phyloP scores from a whole-genome alignment of 768 basidiomycete species.

The Lactifluus rugatus region DNA sequence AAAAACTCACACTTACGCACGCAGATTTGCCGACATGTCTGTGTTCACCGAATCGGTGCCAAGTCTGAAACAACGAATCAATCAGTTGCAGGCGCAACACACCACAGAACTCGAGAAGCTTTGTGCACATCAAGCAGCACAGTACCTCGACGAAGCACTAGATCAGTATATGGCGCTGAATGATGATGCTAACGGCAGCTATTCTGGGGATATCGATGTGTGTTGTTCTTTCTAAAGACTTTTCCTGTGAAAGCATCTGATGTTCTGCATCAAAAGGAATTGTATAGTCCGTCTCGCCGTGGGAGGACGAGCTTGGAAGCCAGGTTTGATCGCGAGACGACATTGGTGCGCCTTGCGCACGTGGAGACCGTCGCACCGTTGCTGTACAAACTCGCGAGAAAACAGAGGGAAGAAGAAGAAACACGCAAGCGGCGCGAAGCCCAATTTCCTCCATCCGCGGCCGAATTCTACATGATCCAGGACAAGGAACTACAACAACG shows the following conservation, averaged over 20 bases:
- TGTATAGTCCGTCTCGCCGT: constrained; percentile 1
- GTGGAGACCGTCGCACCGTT: constrained; percentile 8
- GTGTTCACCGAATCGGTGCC: constrained; percentile 23
- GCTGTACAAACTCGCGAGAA: neutral
- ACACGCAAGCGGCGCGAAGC: constrained; percentile 13
- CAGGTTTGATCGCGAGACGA: constrained; percentile 9
- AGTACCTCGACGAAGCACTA: constrained; percentile 28
- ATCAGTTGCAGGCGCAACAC: constrained; percentile 26
- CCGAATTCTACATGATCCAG: constrained; percentile 9
- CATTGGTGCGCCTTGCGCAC: constrained; percentile 9
- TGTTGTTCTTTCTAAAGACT: neutral
- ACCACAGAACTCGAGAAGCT: constrained; percentile 26
- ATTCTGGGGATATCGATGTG: constrained; percentile 2
- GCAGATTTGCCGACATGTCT: constrained; percentile 11
- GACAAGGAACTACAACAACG: constrained; percentile 18
- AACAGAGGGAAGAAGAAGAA: constrained; percentile 11
- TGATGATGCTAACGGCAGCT: constrained; percentile 12
- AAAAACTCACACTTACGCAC: neutral
- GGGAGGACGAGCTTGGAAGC: constrained; percentile 4
- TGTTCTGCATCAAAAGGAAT: neutral
- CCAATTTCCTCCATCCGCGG: constrained; percentile 12
- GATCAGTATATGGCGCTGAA: constrained; percentile 21
- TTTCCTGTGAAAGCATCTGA: neutral
- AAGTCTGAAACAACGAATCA: constrained; percentile 24
- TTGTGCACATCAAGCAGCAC: constrained; percentile 24